Evolutionary conservation across 306 rosid genomes (phyloP).

Genomic region (Fagus crenata): DNA sequence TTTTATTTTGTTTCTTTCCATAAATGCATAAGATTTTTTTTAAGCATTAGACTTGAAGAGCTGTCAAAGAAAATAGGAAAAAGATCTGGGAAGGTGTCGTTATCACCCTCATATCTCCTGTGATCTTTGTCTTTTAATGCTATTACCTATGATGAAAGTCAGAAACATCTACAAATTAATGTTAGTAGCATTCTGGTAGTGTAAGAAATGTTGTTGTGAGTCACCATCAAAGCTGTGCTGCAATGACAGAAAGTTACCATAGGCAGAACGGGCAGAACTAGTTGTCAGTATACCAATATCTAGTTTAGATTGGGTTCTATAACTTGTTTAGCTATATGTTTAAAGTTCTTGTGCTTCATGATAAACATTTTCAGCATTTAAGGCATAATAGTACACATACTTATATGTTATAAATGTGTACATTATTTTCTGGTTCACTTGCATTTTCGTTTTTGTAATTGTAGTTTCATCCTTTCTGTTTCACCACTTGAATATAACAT

Average conservation of each 20-base stretch:
- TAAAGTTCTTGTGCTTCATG: neutral
- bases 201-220: conserved; percentile 31
- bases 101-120: conserved; percentile 36
- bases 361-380: neutral
- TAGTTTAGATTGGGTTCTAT: neutral
- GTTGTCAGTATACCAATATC: neutral
- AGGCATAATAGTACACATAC: neutral
- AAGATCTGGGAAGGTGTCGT: conserved; percentile 16
- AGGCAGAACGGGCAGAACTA: neutral
- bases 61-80: conserved; percentile 14
- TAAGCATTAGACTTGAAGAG: conserved; percentile 20
- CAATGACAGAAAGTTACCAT: neutral
- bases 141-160: conserved; percentile 27
- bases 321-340: neutral
- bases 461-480: neutral
- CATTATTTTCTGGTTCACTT: neutral
- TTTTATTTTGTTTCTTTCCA: conserved; percentile 21
- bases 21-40: conserved; percentile 22
- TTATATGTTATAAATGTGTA: neutral
- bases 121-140: conserved; percentile 34
- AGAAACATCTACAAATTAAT: conserved; percentile 22
- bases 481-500: neutral
- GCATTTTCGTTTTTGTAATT: neutral
- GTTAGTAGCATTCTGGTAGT: conserved; percentile 25
- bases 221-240: conserved; percentile 24